These are phyloP conservation scores for Solanum aculeatissimum DNA, from an alignment of 305 asterid genomes.

Conservation along the genomic window DNA sequence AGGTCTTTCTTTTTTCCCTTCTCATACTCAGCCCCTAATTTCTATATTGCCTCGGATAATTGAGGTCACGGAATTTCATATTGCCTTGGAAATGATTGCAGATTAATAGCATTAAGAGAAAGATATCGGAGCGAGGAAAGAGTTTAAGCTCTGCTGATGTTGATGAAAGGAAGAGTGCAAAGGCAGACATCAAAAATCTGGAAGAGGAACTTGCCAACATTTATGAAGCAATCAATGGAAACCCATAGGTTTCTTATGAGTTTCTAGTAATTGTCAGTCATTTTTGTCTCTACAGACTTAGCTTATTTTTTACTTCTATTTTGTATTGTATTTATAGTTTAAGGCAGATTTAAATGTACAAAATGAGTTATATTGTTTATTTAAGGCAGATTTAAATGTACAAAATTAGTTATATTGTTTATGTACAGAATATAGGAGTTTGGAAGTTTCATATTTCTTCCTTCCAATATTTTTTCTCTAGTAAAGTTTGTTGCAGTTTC, in stretches of 20 bases:
- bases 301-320: neutral
- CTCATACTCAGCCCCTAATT: neutral
- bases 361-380: neutral
- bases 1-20: constrained; percentile 21
- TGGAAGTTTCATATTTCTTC: neutral
- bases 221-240: constrained; percentile 1
- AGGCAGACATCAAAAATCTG: constrained; percentile 21
- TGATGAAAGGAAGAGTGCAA: constrained; percentile 12
- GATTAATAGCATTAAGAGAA: constrained; percentile 36
- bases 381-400: neutral
- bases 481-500: neutral
- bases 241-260: neutral
- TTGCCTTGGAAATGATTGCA: constrained; percentile 11
- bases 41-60: neutral
- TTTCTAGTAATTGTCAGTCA: neutral
- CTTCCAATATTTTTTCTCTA: neutral
- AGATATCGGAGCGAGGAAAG: constrained; percentile 13
- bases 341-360: neutral
- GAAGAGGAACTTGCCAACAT: constrained; percentile 14
- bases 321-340: neutral
- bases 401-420: neutral
- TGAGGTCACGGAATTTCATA: neutral
- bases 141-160: constrained; percentile 11
- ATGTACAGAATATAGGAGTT: neutral
- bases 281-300: neutral